Evolutionary conservation across 2,329 filamentous ascomycete species (phyloP), one percentile per base, ranked within the genome.

Genomic region (Nemania sp.): DNA sequence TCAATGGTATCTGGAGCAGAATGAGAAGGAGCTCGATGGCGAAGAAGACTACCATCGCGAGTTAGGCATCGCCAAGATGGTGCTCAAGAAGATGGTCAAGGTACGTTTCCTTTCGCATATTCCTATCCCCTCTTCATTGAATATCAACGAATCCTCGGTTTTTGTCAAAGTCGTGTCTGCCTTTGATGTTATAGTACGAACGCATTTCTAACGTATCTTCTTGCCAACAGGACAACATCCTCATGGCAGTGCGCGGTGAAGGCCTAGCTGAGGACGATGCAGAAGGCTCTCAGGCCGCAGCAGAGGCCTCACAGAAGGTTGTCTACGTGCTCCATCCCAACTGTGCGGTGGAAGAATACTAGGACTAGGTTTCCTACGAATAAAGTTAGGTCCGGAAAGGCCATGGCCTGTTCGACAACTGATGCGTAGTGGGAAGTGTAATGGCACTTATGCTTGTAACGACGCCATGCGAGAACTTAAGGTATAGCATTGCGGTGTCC

Each of bases 41-140:
- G 91, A 97, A 79, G 93, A 97, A 64, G 93, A 94, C 73, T 86
- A 97, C 76, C 87, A 94, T 77, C 84, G 83, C 18, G 94, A 98
- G 67, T 68, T 76, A 70, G 69, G 59, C 7, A 53, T 79, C 32
- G 71, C 75, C n/a, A 78, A 77, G 73, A 78, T 97, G 87, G 95
- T 99, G 61, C 82, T 99, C 73, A 97, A 93, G 86, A 91, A 93
- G 80, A 97, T 98, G 91, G 92, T 98, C 77, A 98, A 96, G 90
- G 94, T 96, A 84, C 77, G 88, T 82, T n/a, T 70, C 53, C 2
- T 41, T 13, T n/a, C 26, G 27, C 49, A 38, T 22, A 2, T 26
- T 7, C 5, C 18, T 32, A 1, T 60, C 66, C n/a, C 32, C 32
- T 61, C 57, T 52, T 45, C 65, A 13, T 55, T 11, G 5, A 8